A percentile compares a stretch with the other conserved stretches of the same genome.
Conservation (phyloP, 2,329 filamentous ascomycete genomes). For the Neonectria punicea region DNA sequence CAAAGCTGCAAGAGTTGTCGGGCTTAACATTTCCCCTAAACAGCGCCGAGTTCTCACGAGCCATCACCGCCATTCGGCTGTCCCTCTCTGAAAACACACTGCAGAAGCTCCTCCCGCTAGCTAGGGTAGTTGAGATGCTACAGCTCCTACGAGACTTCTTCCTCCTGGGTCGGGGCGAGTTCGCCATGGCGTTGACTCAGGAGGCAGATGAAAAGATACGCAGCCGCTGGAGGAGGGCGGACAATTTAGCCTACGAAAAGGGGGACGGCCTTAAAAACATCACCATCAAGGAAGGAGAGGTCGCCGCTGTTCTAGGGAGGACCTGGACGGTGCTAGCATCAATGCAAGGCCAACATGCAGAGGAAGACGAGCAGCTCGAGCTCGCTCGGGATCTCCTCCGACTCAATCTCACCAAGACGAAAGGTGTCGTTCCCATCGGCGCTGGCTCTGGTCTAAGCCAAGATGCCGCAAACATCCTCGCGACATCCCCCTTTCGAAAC, state of each 20-base stretch:
- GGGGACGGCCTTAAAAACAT: conserved; percentile 57
- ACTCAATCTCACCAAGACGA: conserved; percentile 69
- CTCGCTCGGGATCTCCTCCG: conserved; percentile 81
- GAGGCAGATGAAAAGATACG: conserved; percentile 85
- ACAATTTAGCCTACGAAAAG: conserved; percentile 67
- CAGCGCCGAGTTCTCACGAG: conserved; percentile 73
- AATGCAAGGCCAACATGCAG: conserved; percentile 73
- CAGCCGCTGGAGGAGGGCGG: conserved; percentile 75
- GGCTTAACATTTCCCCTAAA: conserved; percentile 79
- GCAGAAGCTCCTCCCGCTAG: conserved; percentile 81
- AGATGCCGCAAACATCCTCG: conserved; percentile 50
- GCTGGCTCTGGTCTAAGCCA: conserved; percentile 49
- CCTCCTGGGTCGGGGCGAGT: conserved; percentile 87
- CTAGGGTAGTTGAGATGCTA: conserved; percentile 80
- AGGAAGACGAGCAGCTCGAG: conserved; percentile 86
- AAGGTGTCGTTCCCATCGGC: conserved; percentile 51
- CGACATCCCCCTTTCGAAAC: conserved; percentile 75
- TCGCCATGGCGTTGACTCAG: conserved; percentile 85
- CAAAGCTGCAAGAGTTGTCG: conserved; percentile 76
- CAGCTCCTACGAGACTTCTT: conserved; percentile 87
- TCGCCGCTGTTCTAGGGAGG: conserved; percentile 78
- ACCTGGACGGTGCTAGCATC: conserved; percentile 85
- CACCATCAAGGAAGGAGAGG: conserved; percentile 86
- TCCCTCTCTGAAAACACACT: conserved; percentile 87
- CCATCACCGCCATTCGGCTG: conserved; percentile 79